Evolutionary conservation across 352 stramenopile species (phyloP), one percentile per base, ranked within the genome.

Genomic region (Globisporangium solare): DNA sequence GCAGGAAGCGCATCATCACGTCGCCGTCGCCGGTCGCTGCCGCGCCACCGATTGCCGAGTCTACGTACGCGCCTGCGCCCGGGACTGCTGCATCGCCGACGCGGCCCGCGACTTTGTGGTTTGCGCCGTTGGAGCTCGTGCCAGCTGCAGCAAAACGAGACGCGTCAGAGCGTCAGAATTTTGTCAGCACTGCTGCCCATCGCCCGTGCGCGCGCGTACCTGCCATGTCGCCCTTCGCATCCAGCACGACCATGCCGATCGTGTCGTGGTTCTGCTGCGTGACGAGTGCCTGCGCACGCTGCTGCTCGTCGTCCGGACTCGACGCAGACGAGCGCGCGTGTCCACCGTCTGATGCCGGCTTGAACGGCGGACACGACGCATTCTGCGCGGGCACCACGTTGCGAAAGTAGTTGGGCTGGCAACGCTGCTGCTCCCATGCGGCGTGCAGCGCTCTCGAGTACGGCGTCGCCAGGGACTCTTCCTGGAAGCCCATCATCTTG

Each of bases 1-100:
- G 89, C 32, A 95, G 47, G 60, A 97, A 96, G 12, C 88, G 83
- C 88, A 97, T 96, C 87, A 97, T 96, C 27, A 97, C 65, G 61
- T 97, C 89, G 22, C 88, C 89, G 55, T 96, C 88, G 52, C 88
- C 88, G 4, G 89, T 97, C 8, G 84, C 85, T 18, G 88, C 89
- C 27, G 84, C 84, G 31, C 84, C 88, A 1, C 89, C 89, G 11
- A 92, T 74, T 14, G 67, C 60, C 20, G 74, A 89, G 52, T 96
- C 87, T 12, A 94, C 88, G 49, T 95, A 97, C 42, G 83, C 91
- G 8, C 88, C 89, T 35, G 87, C 80, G 2, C 89, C 89, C 35
- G 84, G 73, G 8, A 97, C 70, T 0, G 89, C 79, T 11, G 82
- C 84, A 59, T 97, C 89, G 6, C 88, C 89, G 2, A 97, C 87